Evolutionary conservation across 2,329 filamentous ascomycete genomes (phyloP).

Genomic region (Ploettnerulaceae sp.): DNA sequence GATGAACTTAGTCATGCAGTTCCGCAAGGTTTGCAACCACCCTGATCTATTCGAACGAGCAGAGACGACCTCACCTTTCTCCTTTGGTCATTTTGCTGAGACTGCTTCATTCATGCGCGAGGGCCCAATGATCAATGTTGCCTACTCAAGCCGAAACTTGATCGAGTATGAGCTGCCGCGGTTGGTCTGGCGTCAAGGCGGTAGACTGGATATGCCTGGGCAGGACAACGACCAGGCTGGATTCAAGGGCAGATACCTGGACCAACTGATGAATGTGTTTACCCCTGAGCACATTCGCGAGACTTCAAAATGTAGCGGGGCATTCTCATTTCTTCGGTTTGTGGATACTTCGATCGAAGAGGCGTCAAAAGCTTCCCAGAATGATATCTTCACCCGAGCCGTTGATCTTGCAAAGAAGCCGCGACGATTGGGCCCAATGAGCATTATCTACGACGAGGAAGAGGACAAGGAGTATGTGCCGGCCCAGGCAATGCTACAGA

Average conservation of each 20-base stretch:
- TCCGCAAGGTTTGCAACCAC: constrained; percentile 98
- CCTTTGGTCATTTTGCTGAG: constrained; percentile 83
- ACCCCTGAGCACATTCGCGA: constrained; percentile 69
- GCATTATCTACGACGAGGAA: constrained; percentile 65
- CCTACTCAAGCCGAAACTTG: constrained; percentile 80
- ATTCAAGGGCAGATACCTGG: constrained; percentile 71
- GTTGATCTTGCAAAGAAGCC: constrained; percentile 50
- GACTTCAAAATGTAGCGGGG: constrained; percentile 54
- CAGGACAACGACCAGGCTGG: constrained; percentile 70
- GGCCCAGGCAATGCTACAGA: constrained; percentile 74
- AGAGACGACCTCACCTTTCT: constrained; percentile 82
- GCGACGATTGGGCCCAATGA: constrained; percentile 60
- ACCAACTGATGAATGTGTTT: constrained; percentile 88
- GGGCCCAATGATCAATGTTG: constrained; percentile 70
- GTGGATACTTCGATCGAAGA: constrained; percentile 72
- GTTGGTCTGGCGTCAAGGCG: constrained; percentile 75
- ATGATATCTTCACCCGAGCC: constrained; percentile 70
- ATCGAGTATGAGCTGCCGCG: constrained; percentile 82
- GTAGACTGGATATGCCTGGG: constrained; percentile 69
- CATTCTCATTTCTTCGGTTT: constrained; percentile 90
- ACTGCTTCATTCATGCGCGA: constrained; percentile 93
- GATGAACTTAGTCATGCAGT: constrained; percentile 99
- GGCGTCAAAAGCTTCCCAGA: constrained; percentile 62
- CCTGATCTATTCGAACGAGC: constrained; percentile 95
- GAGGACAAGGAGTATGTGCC: constrained; percentile 61